Base-by-base conservation (phyloP, 495 filamentous ascomycete genomes). In the Penicillium ochrochloron region DNA sequence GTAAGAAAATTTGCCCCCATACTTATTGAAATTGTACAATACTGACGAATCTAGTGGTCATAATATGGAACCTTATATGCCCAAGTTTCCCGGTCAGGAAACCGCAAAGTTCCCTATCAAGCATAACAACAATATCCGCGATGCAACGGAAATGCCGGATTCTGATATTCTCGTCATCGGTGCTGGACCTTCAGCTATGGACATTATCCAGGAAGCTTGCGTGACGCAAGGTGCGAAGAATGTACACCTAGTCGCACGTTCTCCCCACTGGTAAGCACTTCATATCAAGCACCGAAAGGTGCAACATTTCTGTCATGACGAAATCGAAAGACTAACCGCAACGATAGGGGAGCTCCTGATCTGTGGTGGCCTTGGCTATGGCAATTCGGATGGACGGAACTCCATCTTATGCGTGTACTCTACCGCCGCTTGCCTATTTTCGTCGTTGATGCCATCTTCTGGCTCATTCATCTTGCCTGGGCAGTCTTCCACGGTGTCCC, bases 281-380 rank as follows among this genome's bases (percentile, higher is more conserved):
- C 15, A 17, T 12, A n/a, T 33, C 12, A 0, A 17, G 0, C 0
- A 5, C 48, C 23, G 0, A 14, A 33, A 7, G 31, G 5, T 5
- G 2, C 31, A 33, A 3, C 2, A 7, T 29, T 29, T 21, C 12
- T 12, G 14, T 37, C 12, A 37, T 37, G 10, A 37, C 11, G 35
- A 37, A 37, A 11, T 3, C 10, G 3, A 37, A 12, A 52, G 19
- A 53, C 50, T 53, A 5, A 29, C 50, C 25, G 1, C 5, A 21
- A 12, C 2, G 4, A 5, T 27, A 60, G 58, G 58, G 58, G 58
- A 23, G 46, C 58, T n/a, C 58, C 58, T 27, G 58, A 60, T 31
- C 31, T 60, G 31, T 60, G 58, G 58, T 60, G 58, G 58, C 58
- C 58, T n/a, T 60, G 42, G 33, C 58, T 60, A 15, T 60, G 58